Evolutionary conservation across 257 asterid genomes (phyloP), one percentile per base, ranked within the genome.

Genomic region (Solanum sejunctum): DNA sequence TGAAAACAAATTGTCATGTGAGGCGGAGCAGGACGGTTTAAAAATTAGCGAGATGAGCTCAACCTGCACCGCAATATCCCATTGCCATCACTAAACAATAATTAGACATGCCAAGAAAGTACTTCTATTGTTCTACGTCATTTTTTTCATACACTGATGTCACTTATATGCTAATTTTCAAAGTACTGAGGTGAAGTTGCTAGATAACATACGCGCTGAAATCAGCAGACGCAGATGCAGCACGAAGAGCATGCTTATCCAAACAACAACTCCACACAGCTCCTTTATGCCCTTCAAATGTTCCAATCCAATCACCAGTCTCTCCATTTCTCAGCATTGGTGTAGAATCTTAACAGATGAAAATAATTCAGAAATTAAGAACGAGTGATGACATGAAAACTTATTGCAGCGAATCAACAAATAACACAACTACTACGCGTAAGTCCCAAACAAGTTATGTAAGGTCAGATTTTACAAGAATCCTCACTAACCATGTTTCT

Each of bases 241-340:
- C 98, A 72, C 97, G 98, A 64, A 96, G 87, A 61, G 97, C 99
- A 84, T 91, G 89, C 85, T 94, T 96, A 90, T 95, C 98, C 86
- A 96, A 87, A 91, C 97, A 91, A 89, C 96, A 91, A 90, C 98
- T 92, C 99, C 98, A 96, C 61, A 96, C 99, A 54, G 99, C 99
- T 85, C 99, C 99, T 86, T 96, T 96, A 90, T 96, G 99, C 85
- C 99, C 99, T 89, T 91, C 93, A 88, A 95, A 96, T 85, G 98
- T 96, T 87, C 99, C 99, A 89, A 96, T 90, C 99, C 99, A 96
- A 81, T 96, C 99, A 28, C 99, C 99, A 7, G 99, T 95, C 91
- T 94, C 98, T 63, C 99, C 99, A 85, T 96, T 96, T 92, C 99
- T 91, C 90, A 96, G 84, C 98, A 96, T 94, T 8, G 98, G 99